Percentiles rank a stretch among this genome's conserved stretches.
Evolutionary conservation across 1,284 basidiomycete genomes (phyloP).

Genomic region (Sanguinoderma infundibulare): DNA sequence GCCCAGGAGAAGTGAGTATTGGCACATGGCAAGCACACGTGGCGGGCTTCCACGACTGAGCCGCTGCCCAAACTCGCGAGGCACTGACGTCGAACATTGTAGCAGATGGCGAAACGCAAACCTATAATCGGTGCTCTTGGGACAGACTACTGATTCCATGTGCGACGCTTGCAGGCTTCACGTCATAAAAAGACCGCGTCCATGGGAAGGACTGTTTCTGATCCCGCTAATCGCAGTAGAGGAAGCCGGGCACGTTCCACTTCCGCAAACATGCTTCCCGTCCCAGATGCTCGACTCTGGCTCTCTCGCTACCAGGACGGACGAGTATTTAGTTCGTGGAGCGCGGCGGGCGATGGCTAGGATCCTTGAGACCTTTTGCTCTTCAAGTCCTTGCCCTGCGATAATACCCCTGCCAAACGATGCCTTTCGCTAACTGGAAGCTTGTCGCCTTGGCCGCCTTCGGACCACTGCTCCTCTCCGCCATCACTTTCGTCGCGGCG

Average conservation of each 20-base stretch:
- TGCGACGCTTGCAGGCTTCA: not conserved
- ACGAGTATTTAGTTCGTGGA: not conserved
- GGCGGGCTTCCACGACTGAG: too few relatives aligned
- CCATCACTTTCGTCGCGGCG: not conserved
- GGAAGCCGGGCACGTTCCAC: not conserved
- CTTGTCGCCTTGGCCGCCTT: too few relatives aligned
- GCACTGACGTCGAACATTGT: not conserved
- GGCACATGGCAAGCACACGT: too few relatives aligned
- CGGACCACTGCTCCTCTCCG: not conserved
- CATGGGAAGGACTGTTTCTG: not conserved
- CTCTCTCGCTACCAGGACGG: not conserved
- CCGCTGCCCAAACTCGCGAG: too few relatives aligned
- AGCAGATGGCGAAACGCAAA: not conserved
- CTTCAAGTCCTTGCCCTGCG: not conserved
- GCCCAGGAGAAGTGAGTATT: too few relatives aligned
- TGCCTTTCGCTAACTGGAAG: not conserved
- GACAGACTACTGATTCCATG: not conserved
- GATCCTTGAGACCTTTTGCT: not conserved
- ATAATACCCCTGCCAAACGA: too few relatives aligned
- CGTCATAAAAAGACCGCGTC: not conserved
- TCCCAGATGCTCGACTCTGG: not conserved
- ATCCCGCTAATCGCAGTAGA: not conserved
- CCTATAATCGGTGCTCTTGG: not conserved
- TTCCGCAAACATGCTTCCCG: not conserved
- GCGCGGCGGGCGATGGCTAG: not conserved